phyloP scores from a whole-genome alignment of 129 eudicot genomes.

The Artemisia tridentata region DNA sequence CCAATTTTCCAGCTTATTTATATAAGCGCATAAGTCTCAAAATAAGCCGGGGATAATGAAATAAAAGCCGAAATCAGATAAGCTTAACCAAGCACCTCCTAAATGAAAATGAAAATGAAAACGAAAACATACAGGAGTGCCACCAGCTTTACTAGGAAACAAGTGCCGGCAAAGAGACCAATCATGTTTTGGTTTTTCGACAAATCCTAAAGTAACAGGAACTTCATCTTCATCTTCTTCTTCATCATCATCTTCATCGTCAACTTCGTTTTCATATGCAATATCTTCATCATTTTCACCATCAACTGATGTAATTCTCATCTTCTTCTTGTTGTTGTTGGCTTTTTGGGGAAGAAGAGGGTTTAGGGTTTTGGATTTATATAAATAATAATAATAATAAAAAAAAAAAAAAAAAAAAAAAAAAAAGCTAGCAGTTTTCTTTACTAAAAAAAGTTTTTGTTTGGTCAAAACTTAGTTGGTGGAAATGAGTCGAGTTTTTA shows the following conservation, averaged over 20 bases:
- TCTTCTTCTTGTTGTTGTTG: not conserved
- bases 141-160: conserved; percentile 95
- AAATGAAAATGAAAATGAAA: not conserved
- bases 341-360: too few relatives aligned
- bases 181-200: conserved; percentile 53
- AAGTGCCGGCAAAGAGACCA: conserved; percentile 75
- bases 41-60: too few relatives aligned
- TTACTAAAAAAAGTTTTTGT: too few relatives aligned
- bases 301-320: conserved; percentile 24
- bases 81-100: too few relatives aligned
- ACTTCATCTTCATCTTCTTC: conserved; percentile 46
- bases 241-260: conserved; percentile 42
- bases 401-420: too few relatives aligned
- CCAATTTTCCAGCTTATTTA: too few relatives aligned
- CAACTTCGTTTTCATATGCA: conserved; percentile 24
- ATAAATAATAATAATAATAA: too few relatives aligned
- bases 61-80: too few relatives aligned
- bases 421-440: too few relatives aligned
- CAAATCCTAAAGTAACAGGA: conserved; percentile 53
- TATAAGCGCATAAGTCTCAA: too few relatives aligned
- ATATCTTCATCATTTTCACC: conserved; percentile 47
- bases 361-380: conserved; percentile 34
- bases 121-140: conserved; percentile 57
- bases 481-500: too few relatives aligned
- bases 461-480: too few relatives aligned